Evolutionary conservation across 2,329 filamentous ascomycete species (phyloP), one percentile per base, ranked within the genome.

Genomic region (Calonectria leucothoes): DNA sequence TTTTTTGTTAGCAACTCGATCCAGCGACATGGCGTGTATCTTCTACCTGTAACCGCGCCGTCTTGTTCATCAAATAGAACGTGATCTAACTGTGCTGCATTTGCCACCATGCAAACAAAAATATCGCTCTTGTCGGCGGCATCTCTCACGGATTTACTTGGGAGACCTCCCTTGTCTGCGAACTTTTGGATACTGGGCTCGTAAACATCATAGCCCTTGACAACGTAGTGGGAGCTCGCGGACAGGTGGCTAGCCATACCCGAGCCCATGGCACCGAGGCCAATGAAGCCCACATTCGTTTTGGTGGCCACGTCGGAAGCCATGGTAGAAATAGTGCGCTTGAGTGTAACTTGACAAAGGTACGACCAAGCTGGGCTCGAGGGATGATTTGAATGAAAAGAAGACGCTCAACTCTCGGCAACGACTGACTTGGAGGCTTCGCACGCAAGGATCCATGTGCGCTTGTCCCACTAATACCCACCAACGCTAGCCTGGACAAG

Each of bases 261-360:
- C 4, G 67, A 69, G 49, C 74, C 74, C 74, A 76, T 76, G 57
- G 74, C 72, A 23, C 74, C 74, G 0, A 76, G 66, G n/a, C 69
- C 74, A 3, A 74, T 67, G 20, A 75, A 75, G 5, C 55, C 68
- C 29, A 64, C 63, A 55, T 71, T 49, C 33, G 81, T 42, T 8
- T 27, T 55, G 79, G 82, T 45, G 70, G 82, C 37, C 81, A 80
- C 23, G 78, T 77, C 3, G 80, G 81, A 48, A 20, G 25, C 20
- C 27, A 64, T 64, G 33, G 25, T 20, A 27, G 27, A 17, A n/a
- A 31, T 31, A 20, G 17, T n/a, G 33, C 17, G 6, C 17, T 55
- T 8, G 20, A n/a, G 29, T 20, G 4, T n/a, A 15, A 14, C 17
- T 17, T 55, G 51, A 20, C 2, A 2, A 33, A 31, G 15, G 1